Evolutionary conservation across 768 basidiomycete genomes (phyloP), one percentile per base, ranked within the genome.

Genomic region (Boletellus ananiceps): DNA sequence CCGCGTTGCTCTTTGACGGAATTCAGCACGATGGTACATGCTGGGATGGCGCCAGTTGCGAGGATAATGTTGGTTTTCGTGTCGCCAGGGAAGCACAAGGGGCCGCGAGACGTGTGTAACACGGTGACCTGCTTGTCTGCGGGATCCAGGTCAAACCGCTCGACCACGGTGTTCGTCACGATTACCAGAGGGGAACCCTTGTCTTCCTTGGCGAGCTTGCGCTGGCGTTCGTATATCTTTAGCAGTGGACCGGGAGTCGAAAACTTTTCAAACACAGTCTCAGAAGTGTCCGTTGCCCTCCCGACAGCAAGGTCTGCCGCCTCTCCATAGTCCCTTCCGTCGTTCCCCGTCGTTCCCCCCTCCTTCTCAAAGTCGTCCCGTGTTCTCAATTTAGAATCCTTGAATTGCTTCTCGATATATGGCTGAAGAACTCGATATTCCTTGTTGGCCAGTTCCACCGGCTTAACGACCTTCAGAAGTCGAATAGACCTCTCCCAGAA

Each of bases 1-100:
- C n/a, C 32, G 3, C 25, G 19, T 15, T 57, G 54, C 19, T 49
- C 41, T 14, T 29, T 3, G 12, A 59, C 33, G 8, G 55, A 60
- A 44, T 59, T 59, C 16, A 52, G 43, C 8, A 60, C 44, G n/a
- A 59, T 44, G 21, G 55, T 56, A 16, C 55, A 52, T 32, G 54
- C 51, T 7, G 58, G 58, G 8, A 59, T 56, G 40, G 58, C 38
- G 1, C 58, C 58, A 0, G 58, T 51, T 33, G 58, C 58, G 15
- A 59, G 58, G 15, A 59, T 59, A 44, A 59, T 42, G 29, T 59
- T 59, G 9, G 58, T 42, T 5, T 46, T 51, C 21, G 40, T 45
- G 25, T 5, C 1, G 34, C 44, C 39, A 6, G 58, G 47, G 23
- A 60, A 52, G 21, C 27, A 47, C 12, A 59, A 27, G 8, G 39